A percentile compares a stretch with the other conserved stretches of the same genome.
phyloP scores from a whole-genome alignment of 495 filamentous ascomycete species.

The Xylaria telfairii region DNA sequence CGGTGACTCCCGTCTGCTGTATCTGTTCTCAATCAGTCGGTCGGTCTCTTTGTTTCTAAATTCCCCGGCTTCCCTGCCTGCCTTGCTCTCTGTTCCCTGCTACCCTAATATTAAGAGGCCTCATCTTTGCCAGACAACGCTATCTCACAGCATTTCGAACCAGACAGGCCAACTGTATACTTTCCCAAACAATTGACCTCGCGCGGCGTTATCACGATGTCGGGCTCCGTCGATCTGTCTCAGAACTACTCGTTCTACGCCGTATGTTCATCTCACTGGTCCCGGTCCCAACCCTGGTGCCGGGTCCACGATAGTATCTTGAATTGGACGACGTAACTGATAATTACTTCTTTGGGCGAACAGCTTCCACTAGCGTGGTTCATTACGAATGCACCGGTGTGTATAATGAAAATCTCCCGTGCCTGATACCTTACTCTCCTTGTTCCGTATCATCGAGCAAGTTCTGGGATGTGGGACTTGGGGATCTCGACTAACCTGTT shows the following conservation, averaged over 20 bases:
- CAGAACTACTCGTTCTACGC: conserved; percentile 53
- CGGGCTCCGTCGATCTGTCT: conserved; percentile 40
- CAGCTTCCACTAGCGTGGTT: conserved; percentile 52
- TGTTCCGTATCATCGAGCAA: not conserved
- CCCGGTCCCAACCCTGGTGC: not conserved
- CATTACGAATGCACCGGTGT: conserved; percentile 42
- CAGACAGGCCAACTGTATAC: not conserved
- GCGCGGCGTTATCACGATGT: conserved; percentile 38
- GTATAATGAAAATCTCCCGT: not conserved
- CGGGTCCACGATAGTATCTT: not conserved
- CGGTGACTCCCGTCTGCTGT: not conserved
- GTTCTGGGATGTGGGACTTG: no score
- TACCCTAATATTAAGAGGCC: not conserved
- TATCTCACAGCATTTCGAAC: not conserved
- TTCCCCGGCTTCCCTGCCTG: not conserved
- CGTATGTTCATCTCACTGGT: conserved; percentile 29
- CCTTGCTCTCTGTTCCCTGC: not conserved
- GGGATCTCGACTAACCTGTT: no score
- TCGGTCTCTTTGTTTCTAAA: not conserved
- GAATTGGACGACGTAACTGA: not conserved
- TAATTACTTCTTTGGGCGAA: not conserved
- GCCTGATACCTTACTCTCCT: no score
- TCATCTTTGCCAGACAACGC: not conserved
- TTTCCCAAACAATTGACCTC: not conserved
- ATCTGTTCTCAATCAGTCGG: not conserved